Conservation (phyloP, 164 flowering plant genomes). For the Protea cynaroides region DNA sequence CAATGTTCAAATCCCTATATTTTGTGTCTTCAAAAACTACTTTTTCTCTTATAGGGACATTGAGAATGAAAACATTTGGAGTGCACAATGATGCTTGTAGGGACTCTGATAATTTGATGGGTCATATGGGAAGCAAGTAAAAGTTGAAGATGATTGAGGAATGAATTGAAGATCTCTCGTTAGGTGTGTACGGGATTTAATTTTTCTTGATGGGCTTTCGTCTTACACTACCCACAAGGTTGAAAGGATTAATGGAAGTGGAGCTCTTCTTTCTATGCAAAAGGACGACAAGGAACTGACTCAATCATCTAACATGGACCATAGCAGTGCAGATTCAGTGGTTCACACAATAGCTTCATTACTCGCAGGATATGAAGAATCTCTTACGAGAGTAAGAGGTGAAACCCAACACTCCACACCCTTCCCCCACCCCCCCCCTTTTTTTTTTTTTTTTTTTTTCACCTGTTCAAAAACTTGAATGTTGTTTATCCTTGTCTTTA, state of each 20-base stretch:
- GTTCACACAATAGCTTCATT: too few relatives aligned
- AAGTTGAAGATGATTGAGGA: slow-evolving; percentile 1
- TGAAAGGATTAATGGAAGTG: not conserved
- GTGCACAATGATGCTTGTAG: not conserved
- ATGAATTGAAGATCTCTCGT: not conserved
- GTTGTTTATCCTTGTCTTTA: too few relatives aligned
- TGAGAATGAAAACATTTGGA: not conserved
- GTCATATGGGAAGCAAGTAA: not conserved
- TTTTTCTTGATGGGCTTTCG: not conserved
- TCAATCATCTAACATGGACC: not conserved
- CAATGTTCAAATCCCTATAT: too few relatives aligned
- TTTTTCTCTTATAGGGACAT: not conserved
- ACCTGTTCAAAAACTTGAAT: too few relatives aligned
- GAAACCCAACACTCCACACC: too few relatives aligned
- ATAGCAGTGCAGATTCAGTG: not conserved
- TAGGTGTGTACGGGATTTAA: not conserved
- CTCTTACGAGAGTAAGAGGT: too few relatives aligned
- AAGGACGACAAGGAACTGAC: not conserved
- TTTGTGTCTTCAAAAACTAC: not conserved
- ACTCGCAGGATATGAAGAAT: too few relatives aligned
- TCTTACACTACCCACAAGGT: too few relatives aligned
- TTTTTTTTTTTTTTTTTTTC: too few relatives aligned
- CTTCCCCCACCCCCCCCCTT: too few relatives aligned
- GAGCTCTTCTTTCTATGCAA: not conserved
- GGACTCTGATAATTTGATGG: not conserved